A percentile compares a stretch with the other conserved stretches of the same genome.
Evolutionary conservation across 2,329 filamentous ascomycete genomes (phyloP).

Genomic region (Graphiopsis chlorocephala): DNA sequence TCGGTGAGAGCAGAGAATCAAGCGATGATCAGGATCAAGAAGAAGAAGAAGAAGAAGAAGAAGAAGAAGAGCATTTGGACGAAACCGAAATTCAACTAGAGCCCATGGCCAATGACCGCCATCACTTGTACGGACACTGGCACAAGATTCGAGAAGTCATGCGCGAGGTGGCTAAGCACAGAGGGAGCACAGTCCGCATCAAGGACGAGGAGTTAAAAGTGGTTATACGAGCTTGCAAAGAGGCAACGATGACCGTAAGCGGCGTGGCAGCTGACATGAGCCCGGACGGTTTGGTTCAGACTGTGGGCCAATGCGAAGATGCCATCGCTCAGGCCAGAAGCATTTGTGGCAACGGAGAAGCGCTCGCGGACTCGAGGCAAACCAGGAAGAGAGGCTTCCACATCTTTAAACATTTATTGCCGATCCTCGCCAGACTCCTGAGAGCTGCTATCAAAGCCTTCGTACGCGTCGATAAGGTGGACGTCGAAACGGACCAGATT

Average conservation of each 20-base stretch:
- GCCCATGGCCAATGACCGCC: background rate
- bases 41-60: background rate
- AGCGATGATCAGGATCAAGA: background rate
- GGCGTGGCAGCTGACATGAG: background rate
- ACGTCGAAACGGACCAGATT: constrained; percentile 3
- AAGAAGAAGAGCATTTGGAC: constrained; percentile 1
- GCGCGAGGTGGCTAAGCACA: background rate
- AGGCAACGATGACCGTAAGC: background rate
- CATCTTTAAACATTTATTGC: constrained; percentile 31
- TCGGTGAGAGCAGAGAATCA: background rate
- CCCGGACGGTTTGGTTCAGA: background rate
- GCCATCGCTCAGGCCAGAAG: constrained; percentile 13
- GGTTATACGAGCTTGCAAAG: constrained; percentile 1
- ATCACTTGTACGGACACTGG: constrained; percentile 16
- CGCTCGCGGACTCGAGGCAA: constrained; percentile 12
- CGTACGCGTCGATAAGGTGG: constrained; percentile 4
- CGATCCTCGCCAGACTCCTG: constrained; percentile 25
- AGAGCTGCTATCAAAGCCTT: constrained; percentile 20
- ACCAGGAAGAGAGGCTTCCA: constrained; percentile 13
- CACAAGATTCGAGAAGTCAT: background rate
- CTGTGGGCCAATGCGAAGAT: constrained; percentile 10
- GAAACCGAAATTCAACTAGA: background rate
- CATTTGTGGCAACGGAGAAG: background rate
- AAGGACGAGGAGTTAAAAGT: background rate
- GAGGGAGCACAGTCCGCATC: background rate